phyloP scores from a whole-genome alignment of 345 rosid genomes.

The Camelina laxa region DNA sequence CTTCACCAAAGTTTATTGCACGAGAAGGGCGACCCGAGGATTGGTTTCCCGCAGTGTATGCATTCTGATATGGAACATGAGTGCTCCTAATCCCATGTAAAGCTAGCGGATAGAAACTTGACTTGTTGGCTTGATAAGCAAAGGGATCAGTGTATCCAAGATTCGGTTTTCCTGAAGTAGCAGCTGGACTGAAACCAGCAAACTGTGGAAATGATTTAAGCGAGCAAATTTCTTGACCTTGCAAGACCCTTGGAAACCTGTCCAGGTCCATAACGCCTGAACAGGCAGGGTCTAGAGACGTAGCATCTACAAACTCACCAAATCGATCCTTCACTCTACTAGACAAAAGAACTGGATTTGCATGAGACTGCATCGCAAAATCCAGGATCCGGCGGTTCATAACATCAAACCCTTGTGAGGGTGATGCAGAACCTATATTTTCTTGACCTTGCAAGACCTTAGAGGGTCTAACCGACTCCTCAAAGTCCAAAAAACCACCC shows the following conservation, averaged over 20 bases:
- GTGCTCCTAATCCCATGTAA: conserved; percentile 54
- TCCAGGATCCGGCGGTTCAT: conserved; percentile 58
- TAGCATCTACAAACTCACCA: conserved; percentile 50
- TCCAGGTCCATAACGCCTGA: conserved; percentile 66
- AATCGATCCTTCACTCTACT: conserved; percentile 48
- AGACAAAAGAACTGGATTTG: conserved; percentile 56
- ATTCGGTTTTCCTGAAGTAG: conserved; percentile 60
- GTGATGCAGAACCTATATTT: conserved; percentile 76
- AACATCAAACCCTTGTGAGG: conserved; percentile 65
- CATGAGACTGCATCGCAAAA: conserved; percentile 62
- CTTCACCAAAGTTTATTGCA: conserved; percentile 27
- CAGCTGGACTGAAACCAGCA: conserved; percentile 56
- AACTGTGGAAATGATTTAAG: conserved; percentile 61
- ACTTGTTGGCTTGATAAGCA: conserved; percentile 56
- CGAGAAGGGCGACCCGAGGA: conserved; percentile 39
- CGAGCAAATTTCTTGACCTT: conserved; percentile 96
- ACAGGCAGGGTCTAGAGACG: conserved; percentile 44
- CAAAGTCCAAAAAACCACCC: conserved; percentile 74
- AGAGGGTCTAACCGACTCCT: conserved; percentile 87
- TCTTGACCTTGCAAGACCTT: conserved; percentile 99
- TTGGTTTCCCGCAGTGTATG: conserved; percentile 48
- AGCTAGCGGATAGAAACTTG: conserved; percentile 55
- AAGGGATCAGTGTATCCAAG: conserved; percentile 53
- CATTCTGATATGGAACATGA: conserved; percentile 60
- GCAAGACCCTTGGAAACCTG: conserved; percentile 89